Evolutionary conservation across 2,329 filamentous ascomycete genomes (phyloP), one percentile per base, ranked within the genome.

Genomic region (Lecanosticta acicola): DNA sequence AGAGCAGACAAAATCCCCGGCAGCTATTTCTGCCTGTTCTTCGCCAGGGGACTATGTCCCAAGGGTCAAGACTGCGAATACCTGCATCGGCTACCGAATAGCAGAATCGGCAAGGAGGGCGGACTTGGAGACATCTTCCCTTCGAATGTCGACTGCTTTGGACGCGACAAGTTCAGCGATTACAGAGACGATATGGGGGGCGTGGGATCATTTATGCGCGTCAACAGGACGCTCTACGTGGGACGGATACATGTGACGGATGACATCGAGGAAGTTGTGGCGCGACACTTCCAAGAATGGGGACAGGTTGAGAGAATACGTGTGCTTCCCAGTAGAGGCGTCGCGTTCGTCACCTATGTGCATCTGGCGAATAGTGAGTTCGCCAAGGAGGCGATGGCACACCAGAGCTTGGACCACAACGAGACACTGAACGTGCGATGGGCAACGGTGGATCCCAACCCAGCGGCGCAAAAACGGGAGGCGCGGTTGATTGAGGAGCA

Each of bases 161-260:
- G 88, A 1, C 78, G 91, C 48, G 91, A 96, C 74, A 95, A 94
- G 71, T 86, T 88, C 62, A 84, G 80, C 52, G 91, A 95, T 63
- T 97, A 96, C 69, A 76, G 90, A 60, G 91, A 97, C 65, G 91
- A 97, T 66, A 97, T 98, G 93, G 90, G 91, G 11, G 94, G 94
- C 55, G 89, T 96, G 2, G 93, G 93, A 19, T 88, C 81, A 51
- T 98, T 98, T 63, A 84, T 90, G 80, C 78, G 93, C 17, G 87
- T 94, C 62, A 98, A 98, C 64, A 78, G 93, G 24, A 98, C 93
- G 1, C 74, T 98, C 4, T 98, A 98, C 60, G 80, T 96, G 1
- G 93, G 93, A 3, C 77, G 90, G 39, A 96, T 98, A 66, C 88
- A 96, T 66, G 91, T 95, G 29, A 91, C 84, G 10, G 93, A 97